These are phyloP conservation scores for Multifurca ochricompacta DNA, from an alignment of 768 basidiomycete genomes.

Conservation along the genomic window DNA sequence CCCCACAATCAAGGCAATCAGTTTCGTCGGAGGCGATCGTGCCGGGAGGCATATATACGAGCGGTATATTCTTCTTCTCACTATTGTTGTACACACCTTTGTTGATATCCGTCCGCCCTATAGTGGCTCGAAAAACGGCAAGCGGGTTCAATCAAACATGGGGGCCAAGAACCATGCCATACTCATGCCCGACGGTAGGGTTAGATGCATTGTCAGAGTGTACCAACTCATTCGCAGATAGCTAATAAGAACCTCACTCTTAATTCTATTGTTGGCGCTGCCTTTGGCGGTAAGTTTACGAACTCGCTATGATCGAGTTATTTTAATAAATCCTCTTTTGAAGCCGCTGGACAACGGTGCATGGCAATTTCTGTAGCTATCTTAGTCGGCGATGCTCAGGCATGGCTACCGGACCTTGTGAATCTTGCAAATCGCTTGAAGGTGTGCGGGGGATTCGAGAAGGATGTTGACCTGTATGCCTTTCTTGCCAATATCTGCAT, in stretches of 20 bases:
- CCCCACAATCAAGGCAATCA: conserved; percentile 86
- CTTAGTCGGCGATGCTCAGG: conserved; percentile 69
- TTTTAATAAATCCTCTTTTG: conserved; percentile 19
- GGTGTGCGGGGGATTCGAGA: conserved; percentile 88
- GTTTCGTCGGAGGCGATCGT: conserved; percentile 90
- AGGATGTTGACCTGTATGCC: conserved; percentile 71
- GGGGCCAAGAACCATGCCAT: conserved; percentile 98
- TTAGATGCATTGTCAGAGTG: background rate
- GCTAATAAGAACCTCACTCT: conserved; percentile 89
- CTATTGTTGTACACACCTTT: conserved; percentile 3
- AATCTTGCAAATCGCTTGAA: conserved; percentile 73
- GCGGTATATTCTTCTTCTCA: conserved; percentile 35
- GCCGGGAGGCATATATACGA: conserved; percentile 95
- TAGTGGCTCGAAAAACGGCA: conserved; percentile 79
- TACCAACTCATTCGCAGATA: conserved; percentile 24
- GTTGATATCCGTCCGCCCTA: background rate
- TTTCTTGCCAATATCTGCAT: background rate
- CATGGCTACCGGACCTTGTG: conserved; percentile 83
- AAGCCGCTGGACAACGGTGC: conserved; percentile 93
- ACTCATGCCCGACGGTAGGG: conserved; percentile 83
- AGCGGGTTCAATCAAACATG: conserved; percentile 61
- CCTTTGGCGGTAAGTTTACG: conserved; percentile 65
- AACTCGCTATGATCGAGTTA: conserved; percentile 15
- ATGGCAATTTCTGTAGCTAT: conserved; percentile 93
- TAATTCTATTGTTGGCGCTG: conserved; percentile 89